Percentiles rank a stretch among this genome's conserved stretches.
Evolutionary conservation across 2,329 filamentous ascomycete genomes (phyloP).

Genomic region (Westerdykella sp.): DNA sequence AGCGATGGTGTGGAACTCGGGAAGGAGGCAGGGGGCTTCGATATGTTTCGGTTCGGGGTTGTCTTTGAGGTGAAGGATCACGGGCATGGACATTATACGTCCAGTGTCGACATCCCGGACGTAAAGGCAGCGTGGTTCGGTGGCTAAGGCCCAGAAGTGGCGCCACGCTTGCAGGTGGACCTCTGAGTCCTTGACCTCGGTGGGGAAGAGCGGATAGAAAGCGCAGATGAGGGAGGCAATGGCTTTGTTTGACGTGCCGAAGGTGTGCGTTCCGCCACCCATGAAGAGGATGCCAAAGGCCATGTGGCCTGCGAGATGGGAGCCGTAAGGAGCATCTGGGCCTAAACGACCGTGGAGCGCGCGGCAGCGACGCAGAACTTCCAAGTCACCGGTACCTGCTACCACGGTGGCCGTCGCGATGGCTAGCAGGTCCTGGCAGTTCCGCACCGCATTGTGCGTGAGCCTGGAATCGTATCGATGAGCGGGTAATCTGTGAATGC

Average conservation of each 20-base stretch:
- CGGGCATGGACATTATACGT: conserved; percentile 67
- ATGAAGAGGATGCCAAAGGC: conserved; percentile 88
- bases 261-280: conserved; percentile 85
- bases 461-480: conserved; percentile 75
- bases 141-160: conserved; percentile 93
- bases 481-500: conserved; percentile 60
- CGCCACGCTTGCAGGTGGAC: conserved; percentile 94
- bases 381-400: conserved; percentile 88
- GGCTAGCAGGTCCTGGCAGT: conserved; percentile 84
- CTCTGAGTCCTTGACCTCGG: conserved; percentile 83
- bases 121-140: conserved; percentile 82
- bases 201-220: conserved; percentile 91
- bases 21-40: conserved; percentile 53
- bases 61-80: conserved; percentile 57
- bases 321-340: conserved; percentile 80
- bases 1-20: conserved; percentile 58
- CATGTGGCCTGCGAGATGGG: conserved; percentile 86
- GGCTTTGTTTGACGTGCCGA: conserved; percentile 81
- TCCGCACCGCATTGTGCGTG: conserved; percentile 73
- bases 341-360: conserved; percentile 84
- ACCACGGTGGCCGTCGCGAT: conserved; percentile 82
- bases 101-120: conserved; percentile 80
- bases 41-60: conserved; percentile 26
- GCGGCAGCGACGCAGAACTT: conserved; percentile 76
- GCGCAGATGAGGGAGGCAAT: conserved; percentile 80